Conservation (phyloP, 176 grass and related monocot species). For the Zea mays region Zm-B73-REFERENCE-NAM-5.0 NC_050104.1:125792501-125793000, state of each 20-base stretch:
- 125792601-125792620: neutral
- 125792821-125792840: too few relatives aligned
- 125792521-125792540: conserved; percentile 52
- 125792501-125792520: conserved; percentile 70
- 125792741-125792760: neutral
- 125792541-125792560: conserved; percentile 47
- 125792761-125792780: too few relatives aligned
- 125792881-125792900: too few relatives aligned
- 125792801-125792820: too few relatives aligned
- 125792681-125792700: conserved; percentile 16
- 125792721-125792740: conserved; percentile 20
- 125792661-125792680: conserved; percentile 16
- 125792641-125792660: conserved; percentile 38
- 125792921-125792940: too few relatives aligned
- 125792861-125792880: too few relatives aligned
- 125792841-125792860: too few relatives aligned
- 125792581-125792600: conserved; percentile 21
- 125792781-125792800: too few relatives aligned
- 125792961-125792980: too few relatives aligned
- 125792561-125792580: conserved; percentile 37
- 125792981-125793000: too few relatives aligned
- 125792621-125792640: conserved; percentile 47
- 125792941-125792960: too few relatives aligned
- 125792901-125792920: too few relatives aligned
- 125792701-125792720: conserved; percentile 10